A percentile compares a stretch with the other conserved stretches of the same genome.
These are phyloP conservation scores for Nothomitra cinnamomea DNA, from an alignment of 2,329 filamentous ascomycete genomes.

Conservation along the genomic window DNA sequence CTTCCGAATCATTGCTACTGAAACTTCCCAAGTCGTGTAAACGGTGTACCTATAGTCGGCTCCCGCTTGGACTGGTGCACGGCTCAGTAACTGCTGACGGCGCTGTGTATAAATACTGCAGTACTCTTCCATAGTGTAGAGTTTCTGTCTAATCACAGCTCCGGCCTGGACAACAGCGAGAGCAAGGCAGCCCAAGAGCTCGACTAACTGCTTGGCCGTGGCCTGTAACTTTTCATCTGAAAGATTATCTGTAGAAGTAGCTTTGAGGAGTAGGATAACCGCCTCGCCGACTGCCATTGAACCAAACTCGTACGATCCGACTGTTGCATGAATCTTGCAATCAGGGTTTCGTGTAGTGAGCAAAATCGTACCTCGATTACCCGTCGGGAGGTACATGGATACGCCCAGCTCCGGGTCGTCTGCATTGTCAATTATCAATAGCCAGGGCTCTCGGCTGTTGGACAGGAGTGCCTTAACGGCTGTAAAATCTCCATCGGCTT, in stretches of 20 bases:
- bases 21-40: conserved; percentile 7
- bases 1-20: conserved; percentile 12
- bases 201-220: conserved; percentile 8
- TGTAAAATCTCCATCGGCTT: conserved; percentile 9
- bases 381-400: conserved; percentile 18
- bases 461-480: conserved; percentile 14
- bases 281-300: conserved; percentile 16
- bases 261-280: conserved; percentile 16
- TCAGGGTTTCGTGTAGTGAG: conserved; percentile 23
- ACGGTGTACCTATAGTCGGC: background rate
- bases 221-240: background rate
- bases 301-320: conserved; percentile 14
- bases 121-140: conserved; percentile 15
- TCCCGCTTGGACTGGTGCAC: background rate
- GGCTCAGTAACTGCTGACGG: conserved; percentile 7
- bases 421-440: conserved; percentile 17
- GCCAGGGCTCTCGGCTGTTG: conserved; percentile 15
- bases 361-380: conserved; percentile 20
- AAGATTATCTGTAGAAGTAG: background rate
- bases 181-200: conserved; percentile 13
- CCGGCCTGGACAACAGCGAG: conserved; percentile 17
- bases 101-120: conserved; percentile 10
- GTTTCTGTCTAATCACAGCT: conserved; percentile 10
- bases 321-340: conserved; percentile 16
- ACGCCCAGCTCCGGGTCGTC: conserved; percentile 18